These are phyloP conservation scores for Arabis alpina DNA, from an alignment of 345 rosid species.

Conservation along the genomic window DNA sequence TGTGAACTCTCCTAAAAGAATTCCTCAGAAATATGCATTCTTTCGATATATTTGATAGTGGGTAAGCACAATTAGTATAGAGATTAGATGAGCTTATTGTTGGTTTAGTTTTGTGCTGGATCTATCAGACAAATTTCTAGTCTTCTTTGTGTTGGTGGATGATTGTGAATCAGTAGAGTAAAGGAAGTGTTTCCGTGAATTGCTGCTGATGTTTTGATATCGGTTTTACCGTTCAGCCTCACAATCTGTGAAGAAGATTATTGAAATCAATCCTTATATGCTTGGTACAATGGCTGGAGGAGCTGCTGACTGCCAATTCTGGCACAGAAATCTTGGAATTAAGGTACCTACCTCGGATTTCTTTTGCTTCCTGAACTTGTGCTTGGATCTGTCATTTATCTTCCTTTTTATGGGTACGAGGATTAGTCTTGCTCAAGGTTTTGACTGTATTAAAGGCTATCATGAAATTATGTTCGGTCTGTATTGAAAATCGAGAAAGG, in stretches of 20 bases:
- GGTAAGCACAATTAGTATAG: neutral
- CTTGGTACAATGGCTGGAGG: constrained; percentile 99
- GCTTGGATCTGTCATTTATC: constrained; percentile 6
- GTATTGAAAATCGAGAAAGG: neutral
- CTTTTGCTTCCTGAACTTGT: neutral
- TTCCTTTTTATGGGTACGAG: neutral
- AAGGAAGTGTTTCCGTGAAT: neutral
- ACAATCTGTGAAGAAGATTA: constrained; percentile 90
- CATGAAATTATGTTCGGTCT: constrained; percentile 7
- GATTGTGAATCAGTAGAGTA: constrained; percentile 14
- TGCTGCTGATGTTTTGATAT: constrained; percentile 24
- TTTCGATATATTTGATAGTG: neutral
- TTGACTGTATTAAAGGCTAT: too few species aligned
- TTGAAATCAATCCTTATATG: constrained; percentile 94
- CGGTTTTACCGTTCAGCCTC: constrained; percentile 56
- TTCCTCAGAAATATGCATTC: neutral
- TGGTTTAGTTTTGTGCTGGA: constrained; percentile 12
- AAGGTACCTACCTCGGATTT: constrained; percentile 53
- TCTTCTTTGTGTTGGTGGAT: neutral
- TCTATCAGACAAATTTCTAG: neutral
- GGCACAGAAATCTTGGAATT: constrained; percentile 95
- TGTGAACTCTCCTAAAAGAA: neutral
- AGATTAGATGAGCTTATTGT: constrained; percentile 19
- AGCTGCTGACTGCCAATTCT: constrained; percentile 96
- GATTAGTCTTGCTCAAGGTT: too few species aligned